Evolutionary conservation across 805 yeast species (phyloP), one percentile per base, ranked within the genome.

Genomic region (Candida tibetensis): DNA sequence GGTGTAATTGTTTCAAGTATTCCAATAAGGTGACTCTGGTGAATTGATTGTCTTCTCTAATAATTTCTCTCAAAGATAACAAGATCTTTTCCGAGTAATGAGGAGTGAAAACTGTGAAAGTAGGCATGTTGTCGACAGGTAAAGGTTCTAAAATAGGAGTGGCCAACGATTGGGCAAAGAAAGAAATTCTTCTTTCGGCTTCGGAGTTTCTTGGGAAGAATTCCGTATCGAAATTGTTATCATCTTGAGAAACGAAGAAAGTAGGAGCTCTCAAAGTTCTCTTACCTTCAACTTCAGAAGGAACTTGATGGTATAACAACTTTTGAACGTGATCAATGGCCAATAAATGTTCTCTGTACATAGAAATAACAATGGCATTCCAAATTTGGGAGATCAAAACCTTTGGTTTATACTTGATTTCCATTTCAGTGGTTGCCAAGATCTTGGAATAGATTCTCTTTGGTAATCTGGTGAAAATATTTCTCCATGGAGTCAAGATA

Each of bases 41-140:
- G 66, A 85, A 88, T 69, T 89, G 96, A 60, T 90, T 96, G 64
- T 93, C 98, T 70, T 91, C 98, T 58, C 95, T 83, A 53, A 93
- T 91, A 58, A 93, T 89, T 66, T 91, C 99, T 62, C 95, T 84
- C 56, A 93, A 72, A n/a, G 96, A 87, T 35, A 91, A 71, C 52
- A 90, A 73, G 46, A 91, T 91, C 79, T 89, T 91, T 71, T 91
- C 99, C 48, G 93, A 75, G 68, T 91, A 91, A 65, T 91, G 99
- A 57, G 99, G 98, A 51, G 91, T 85, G 65, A 91, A 73, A 16
- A 93, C 98, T 28, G 99, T 90, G 66, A 93, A 93, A 9, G 98
- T 91, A 49, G 99, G 99, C 99, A 93, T 93, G 75, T 91, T 91
- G 68, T 93, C 99, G 52, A 95, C 98, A 30, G 99, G 99, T 60